These are phyloP conservation scores for Margaritispora aquatica DNA, from an alignment of 495 filamentous ascomycete species.

Conservation along the genomic window DNA sequence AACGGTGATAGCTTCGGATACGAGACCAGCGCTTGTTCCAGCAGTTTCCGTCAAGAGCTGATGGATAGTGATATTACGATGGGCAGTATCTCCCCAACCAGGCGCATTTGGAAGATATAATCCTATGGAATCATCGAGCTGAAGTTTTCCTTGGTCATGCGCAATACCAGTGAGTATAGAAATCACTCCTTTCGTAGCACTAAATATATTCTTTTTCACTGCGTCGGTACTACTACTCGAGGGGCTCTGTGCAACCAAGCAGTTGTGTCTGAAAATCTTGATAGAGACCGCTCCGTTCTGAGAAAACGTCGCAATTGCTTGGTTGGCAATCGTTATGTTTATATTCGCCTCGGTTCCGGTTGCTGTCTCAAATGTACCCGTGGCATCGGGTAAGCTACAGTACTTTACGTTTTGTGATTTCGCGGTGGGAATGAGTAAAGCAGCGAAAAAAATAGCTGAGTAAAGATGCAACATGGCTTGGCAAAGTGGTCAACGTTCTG, in stretches of 20 bases:
- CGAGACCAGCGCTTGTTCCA: neutral
- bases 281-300: neutral
- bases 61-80: neutral
- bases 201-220: neutral
- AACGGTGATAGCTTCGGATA: neutral
- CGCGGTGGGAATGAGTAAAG: neutral
- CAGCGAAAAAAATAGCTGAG: neutral
- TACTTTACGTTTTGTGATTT: neutral
- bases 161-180: slow-evolving; percentile 3
- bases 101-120: neutral
- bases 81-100: slow-evolving; percentile 1
- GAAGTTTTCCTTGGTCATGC: neutral
- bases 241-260: neutral
- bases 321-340: neutral
- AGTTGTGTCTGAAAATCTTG: slow-evolving; percentile 2
- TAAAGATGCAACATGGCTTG: neutral
- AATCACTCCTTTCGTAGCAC: neutral
- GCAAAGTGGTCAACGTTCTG: neutral
- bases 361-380: neutral
- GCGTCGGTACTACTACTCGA: neutral
- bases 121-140: neutral
- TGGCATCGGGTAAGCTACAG: neutral
- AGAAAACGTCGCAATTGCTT: neutral
- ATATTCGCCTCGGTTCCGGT: neutral
- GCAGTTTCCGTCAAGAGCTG: neutral